phyloP scores from a whole-genome alignment of 116 monocot genomes.

The Phalaenopsis hybrid region DNA sequence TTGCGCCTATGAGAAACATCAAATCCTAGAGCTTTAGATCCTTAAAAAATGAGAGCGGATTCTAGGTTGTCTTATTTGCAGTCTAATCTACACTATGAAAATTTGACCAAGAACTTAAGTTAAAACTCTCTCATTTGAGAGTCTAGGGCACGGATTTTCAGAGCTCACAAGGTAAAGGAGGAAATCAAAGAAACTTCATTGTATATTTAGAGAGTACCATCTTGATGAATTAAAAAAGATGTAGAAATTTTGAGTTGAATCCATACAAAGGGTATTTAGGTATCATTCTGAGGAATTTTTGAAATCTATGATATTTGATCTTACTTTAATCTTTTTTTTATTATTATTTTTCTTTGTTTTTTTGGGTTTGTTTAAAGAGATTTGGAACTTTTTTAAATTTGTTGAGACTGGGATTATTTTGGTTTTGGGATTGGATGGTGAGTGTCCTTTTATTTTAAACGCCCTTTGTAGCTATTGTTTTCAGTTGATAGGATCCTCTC shows the following conservation, averaged over 20 bases:
- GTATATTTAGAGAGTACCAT: not conserved
- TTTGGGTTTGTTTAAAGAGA: not conserved
- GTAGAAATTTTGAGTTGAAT: not conserved
- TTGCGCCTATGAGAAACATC: no score
- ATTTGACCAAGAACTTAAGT: no score
- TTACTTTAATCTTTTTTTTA: not conserved
- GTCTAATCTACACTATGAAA: no score
- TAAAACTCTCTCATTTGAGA: no score
- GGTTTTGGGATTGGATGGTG: no score
- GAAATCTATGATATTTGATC: not conserved
- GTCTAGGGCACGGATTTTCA: not conserved
- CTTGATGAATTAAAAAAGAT: not conserved
- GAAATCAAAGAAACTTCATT: not conserved
- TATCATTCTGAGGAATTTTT: not conserved
- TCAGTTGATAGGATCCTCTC: not conserved
- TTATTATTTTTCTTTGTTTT: not conserved
- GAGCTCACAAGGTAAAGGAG: not conserved
- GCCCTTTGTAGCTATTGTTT: no score
- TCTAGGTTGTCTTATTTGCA: no score
- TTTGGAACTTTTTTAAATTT: not conserved
- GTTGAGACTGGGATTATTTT: no score
- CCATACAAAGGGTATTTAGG: not conserved
- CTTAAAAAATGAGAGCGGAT: no score
- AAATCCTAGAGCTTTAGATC: no score
- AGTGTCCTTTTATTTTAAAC: no score